Conservation (phyloP, 257 asterid species). For the Coffea eugenioides region DNA sequence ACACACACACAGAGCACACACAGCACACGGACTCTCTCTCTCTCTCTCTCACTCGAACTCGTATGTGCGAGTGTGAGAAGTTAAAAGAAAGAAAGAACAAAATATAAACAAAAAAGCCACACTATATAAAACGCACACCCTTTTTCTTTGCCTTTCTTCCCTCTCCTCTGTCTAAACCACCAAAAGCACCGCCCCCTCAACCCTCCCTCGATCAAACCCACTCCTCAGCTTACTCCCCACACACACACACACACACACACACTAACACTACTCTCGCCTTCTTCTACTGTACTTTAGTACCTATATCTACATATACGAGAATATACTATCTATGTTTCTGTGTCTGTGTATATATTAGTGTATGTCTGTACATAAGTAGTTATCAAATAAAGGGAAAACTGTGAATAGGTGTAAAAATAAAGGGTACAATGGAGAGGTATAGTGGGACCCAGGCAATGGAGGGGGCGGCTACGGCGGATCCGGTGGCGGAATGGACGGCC, state of each 20-base stretch:
- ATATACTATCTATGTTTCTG: constrained; percentile 1
- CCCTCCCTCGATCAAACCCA: constrained; percentile 29
- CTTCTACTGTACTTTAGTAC: constrained; percentile 4
- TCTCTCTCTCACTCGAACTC: too few species aligned
- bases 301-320: background rate
- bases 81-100: constrained; percentile 6
- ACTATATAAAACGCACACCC: constrained; percentile 5
- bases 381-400: constrained; percentile 12
- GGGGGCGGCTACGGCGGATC: constrained; percentile 33
- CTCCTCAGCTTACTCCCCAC: background rate
- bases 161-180: constrained; percentile 39
- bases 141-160: constrained; percentile 1
- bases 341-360: constrained; percentile 8
- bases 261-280: constrained; percentile 23
- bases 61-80: background rate
- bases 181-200: constrained; percentile 32
- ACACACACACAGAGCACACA: background rate
- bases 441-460: constrained; percentile 34
- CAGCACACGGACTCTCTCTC: background rate
- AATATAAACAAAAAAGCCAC: constrained; percentile 8
- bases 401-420: constrained; percentile 22
- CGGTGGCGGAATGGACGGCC: constrained; percentile 40
- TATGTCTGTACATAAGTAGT: constrained; percentile 2
- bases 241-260: constrained; percentile 7
- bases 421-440: constrained; percentile 35